Conservation (phyloP, 192 early-diverging fungal genomes). For the Geosiphon pyriformis region DNA sequence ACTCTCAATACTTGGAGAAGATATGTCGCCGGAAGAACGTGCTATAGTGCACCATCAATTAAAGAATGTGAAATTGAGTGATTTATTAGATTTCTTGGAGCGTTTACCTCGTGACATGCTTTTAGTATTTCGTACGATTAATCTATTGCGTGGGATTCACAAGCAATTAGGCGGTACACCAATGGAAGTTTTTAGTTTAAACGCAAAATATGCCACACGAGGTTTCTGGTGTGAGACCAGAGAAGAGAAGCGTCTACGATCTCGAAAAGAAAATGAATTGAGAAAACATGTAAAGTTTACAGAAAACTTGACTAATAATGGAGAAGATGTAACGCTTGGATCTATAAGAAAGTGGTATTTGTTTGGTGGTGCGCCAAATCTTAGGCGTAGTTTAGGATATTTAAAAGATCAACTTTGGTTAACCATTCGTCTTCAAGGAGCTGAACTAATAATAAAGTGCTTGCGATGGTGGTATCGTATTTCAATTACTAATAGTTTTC, state of each 20-base stretch:
- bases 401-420: slow-evolving; percentile 33
- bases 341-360: slow-evolving; percentile 40
- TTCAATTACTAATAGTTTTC: background rate
- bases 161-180: slow-evolving; percentile 43
- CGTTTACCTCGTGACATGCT: slow-evolving; percentile 49
- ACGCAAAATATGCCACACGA: slow-evolving; percentile 38
- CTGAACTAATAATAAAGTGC: slow-evolving; percentile 28
- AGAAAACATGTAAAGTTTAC: slow-evolving; percentile 12
- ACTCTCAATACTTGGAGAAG: slow-evolving; percentile 32
- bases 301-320: slow-evolving; percentile 19
- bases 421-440: slow-evolving; percentile 31
- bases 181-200: slow-evolving; percentile 42
- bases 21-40: slow-evolving; percentile 34
- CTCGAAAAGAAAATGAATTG: slow-evolving; percentile 23
- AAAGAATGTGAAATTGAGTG: slow-evolving; percentile 41
- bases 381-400: slow-evolving; percentile 30
- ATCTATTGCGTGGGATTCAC: slow-evolving; percentile 46
- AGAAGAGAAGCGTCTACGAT: slow-evolving; percentile 29
- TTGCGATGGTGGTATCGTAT: slow-evolving; percentile 37
- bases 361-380: slow-evolving; percentile 36
- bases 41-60: slow-evolving; percentile 29
- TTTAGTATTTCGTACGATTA: slow-evolving; percentile 45
- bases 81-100: slow-evolving; percentile 49
- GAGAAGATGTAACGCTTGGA: slow-evolving; percentile 29
- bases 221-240: slow-evolving; percentile 47